phyloP scores from a whole-genome alignment of 2,329 filamentous ascomycete species.

The Aspergillus vadensis region DNA sequence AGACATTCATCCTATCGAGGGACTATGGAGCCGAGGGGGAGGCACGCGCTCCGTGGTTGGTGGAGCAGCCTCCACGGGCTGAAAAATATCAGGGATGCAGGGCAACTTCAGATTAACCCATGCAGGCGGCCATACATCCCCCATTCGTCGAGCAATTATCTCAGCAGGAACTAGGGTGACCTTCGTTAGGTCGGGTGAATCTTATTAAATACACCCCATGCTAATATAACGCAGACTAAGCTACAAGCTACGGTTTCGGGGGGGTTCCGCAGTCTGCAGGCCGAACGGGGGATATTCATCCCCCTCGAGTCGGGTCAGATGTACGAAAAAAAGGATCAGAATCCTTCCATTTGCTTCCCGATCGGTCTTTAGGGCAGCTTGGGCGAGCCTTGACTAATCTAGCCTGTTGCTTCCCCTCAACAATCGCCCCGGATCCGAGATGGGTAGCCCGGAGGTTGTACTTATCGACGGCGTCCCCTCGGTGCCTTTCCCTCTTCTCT shows the following conservation, averaged over 20 bases:
- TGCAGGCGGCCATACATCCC: background rate
- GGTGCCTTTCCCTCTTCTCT: background rate
- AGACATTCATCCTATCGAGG: slow-evolving; percentile 1
- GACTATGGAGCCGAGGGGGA: background rate
- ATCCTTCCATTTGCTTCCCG: slow-evolving; percentile 8
- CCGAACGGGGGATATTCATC: background rate
- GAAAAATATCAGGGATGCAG: slow-evolving; percentile 2
- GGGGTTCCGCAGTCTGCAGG: background rate
- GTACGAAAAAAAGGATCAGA: slow-evolving; percentile 4
- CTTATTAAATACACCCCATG: background rate
- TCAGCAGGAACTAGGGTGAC: background rate
- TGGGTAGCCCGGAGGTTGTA: background rate
- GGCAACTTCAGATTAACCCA: slow-evolving; percentile 5
- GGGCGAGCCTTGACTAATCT: slow-evolving; percentile 6
- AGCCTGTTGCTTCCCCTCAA: background rate
- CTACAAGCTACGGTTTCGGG: background rate
- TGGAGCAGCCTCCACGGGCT: background rate
- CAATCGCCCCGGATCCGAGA: slow-evolving; percentile 2
- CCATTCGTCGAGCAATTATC: background rate
- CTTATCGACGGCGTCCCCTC: slow-evolving; percentile 1
- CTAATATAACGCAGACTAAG: background rate
- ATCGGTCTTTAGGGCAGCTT: background rate
- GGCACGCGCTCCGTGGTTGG: background rate
- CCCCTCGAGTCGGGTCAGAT: slow-evolving; percentile 2
- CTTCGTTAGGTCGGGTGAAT: background rate